Evolutionary conservation across 73 alveolate genomes (phyloP).

Genomic region (Paramecium octaurelia): DNA sequence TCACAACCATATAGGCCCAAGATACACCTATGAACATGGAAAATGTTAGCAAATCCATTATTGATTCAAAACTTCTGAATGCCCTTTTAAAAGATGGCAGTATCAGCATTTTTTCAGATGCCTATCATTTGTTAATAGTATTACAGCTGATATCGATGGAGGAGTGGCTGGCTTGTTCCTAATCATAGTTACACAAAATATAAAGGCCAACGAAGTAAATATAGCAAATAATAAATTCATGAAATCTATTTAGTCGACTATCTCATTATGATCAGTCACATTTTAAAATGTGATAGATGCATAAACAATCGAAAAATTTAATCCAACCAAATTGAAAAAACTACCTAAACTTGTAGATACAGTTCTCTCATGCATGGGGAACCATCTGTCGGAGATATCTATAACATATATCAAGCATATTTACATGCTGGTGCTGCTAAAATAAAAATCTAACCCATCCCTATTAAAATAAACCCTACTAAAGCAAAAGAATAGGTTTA

Average conservation of each 20-base stretch:
- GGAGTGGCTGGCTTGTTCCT: not conserved
- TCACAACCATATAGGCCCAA: slow-evolving; percentile 2
- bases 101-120: not conserved
- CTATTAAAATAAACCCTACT: not conserved
- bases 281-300: not conserved
- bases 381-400: slow-evolving; percentile 21
- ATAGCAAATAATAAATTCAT: slow-evolving; percentile 12
- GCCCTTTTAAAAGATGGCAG: not conserved
- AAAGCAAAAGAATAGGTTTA: not conserved
- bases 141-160: not conserved
- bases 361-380: slow-evolving; percentile 1
- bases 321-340: not conserved
- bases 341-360: not conserved
- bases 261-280: not conserved
- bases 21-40: slow-evolving; percentile 31
- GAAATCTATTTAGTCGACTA: not conserved
- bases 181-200: not conserved
- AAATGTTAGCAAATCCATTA: not conserved
- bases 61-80: not conserved
- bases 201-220: not conserved
- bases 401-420: not conserved
- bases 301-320: not conserved
- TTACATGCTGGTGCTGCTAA: slow-evolving; percentile 26
- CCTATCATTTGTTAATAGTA: not conserved
- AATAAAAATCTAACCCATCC: not conserved